Conservation (phyloP, 1,284 basidiomycete species). For the Gymnopus androsaceus region DNA sequence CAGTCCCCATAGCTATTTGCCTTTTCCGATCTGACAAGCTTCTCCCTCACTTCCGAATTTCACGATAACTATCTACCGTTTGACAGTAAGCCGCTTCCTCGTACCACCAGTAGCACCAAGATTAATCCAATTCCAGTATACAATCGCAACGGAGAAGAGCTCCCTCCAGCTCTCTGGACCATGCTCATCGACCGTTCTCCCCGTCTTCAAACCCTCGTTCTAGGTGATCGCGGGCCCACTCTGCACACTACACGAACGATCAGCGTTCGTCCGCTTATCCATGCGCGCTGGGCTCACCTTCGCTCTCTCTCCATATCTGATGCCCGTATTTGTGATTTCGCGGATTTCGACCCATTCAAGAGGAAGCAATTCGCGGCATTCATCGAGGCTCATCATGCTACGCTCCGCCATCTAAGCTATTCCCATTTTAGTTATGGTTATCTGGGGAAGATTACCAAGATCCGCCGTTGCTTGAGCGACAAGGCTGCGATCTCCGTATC, state of each 20-base stretch:
- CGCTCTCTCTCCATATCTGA: conserved; percentile 45
- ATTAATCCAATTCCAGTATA: conserved; percentile 25
- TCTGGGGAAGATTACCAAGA: neutral
- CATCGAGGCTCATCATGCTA: conserved; percentile 1
- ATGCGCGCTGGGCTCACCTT: conserved; percentile 48
- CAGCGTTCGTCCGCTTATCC: conserved; percentile 40
- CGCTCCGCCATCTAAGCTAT: neutral
- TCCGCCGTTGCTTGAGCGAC: too few relatives aligned
- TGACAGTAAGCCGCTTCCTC: neutral
- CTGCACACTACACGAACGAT: conserved; percentile 30
- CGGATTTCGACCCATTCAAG: neutral
- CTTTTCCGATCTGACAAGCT: conserved; percentile 47
- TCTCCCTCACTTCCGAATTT: conserved; percentile 48
- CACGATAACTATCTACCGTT: conserved; percentile 28
- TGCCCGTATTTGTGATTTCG: conserved; percentile 28
- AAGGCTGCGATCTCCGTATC: too few relatives aligned
- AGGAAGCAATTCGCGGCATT: conserved; percentile 1
- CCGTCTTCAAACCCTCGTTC: conserved; percentile 43
- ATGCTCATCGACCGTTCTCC: conserved; percentile 53
- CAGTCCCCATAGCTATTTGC: conserved; percentile 58
- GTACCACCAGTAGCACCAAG: conserved; percentile 25
- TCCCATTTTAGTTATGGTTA: neutral
- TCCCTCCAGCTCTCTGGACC: conserved; percentile 43
- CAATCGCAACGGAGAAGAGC: conserved; percentile 21
- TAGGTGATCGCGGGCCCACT: conserved; percentile 41